Base-by-base conservation (phyloP, 1,139 yeast genomes). In the Martiniozyma asiatica region DNA sequence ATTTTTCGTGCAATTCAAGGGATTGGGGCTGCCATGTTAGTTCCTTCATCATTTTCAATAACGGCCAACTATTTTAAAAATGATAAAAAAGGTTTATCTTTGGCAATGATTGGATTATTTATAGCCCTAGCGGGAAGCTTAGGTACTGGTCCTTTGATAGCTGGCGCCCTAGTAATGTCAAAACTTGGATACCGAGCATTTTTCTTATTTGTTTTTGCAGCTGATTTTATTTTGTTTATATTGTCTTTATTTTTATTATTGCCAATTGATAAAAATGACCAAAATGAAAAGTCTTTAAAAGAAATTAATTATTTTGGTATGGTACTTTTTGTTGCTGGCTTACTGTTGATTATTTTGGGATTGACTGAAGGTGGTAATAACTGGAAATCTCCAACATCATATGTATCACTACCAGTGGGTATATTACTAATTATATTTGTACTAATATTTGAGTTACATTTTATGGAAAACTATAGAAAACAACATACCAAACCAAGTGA, bases 1-100 rank as follows among this genome's bases (percentile, higher is more conserved):
- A 50, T 55, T 0, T 46, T 58, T 25, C 47, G 62, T 36, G 61
- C 62, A 1, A 32, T 58, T 1, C 62, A 58, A 34, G 63, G 63
- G 9, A 38, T 58, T 8, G 46, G 50, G n/a, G 62, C 55, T 2
- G 50, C 61, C 7, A 48, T 54, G 1, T 34, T 55, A 10, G 42
- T 58, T 14, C 62, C 63, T 1, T 35, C 49, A 13, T 43, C 49
- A 0, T 48, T 44, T 35, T 54, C 57, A 1, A 18, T 58, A 5
- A 45, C 51, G 3, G 58, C 51, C 2, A 41, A 42, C 25, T 49
- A 50, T 30, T 56, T 48, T 25, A 24, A 31, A 10, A 54, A 53
- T 1, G 14, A 30, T 17, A 5, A 23, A 8, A 37, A 39, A 20
- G 33, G 39, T 10, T 34, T 53, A 6, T 42, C 39, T 7, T 24